Conservation (phyloP, 2,329 filamentous ascomycete genomes). For the Diatrype stigma region DNA sequence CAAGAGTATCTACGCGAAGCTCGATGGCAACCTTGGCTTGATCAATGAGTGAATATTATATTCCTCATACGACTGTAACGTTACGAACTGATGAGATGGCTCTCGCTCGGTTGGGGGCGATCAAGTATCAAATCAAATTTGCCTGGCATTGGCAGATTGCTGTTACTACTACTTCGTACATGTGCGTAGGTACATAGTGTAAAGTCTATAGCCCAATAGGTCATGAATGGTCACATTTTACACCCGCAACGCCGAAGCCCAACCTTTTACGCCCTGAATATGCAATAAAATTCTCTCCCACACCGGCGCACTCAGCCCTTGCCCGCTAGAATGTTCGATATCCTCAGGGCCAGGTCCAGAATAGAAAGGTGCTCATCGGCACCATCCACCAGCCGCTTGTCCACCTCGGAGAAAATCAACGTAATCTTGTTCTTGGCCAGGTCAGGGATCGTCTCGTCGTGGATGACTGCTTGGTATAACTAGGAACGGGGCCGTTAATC, state of each 20-base stretch:
- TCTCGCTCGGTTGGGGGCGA: too few species aligned
- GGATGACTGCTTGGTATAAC: conserved; percentile 79
- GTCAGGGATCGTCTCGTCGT: conserved; percentile 79
- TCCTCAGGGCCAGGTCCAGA: conserved; percentile 76
- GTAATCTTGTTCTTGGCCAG: conserved; percentile 88
- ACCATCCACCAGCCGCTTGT: conserved; percentile 91
- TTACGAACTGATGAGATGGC: too few species aligned
- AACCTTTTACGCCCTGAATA: background rate
- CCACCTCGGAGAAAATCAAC: conserved; percentile 84
- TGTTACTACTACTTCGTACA: background rate
- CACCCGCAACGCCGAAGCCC: conserved; percentile 12
- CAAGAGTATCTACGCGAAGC: conserved; percentile 41
- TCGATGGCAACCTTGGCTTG: conserved; percentile 53
- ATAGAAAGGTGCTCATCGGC: conserved; percentile 93
- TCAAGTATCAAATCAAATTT: background rate
- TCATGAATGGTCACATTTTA: conserved; percentile 7
- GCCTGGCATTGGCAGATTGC: background rate
- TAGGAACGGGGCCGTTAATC: conserved; percentile 29
- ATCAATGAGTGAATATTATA: conserved; percentile 29
- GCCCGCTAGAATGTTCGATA: conserved; percentile 66
- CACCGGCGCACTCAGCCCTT: conserved; percentile 20
- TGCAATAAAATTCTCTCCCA: conserved; percentile 2
- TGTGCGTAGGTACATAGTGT: background rate
- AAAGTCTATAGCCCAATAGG: conserved; percentile 1
- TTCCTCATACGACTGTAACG: too few species aligned